Conservation (phyloP, 225 moss, liverwort and hornwort genomes). For the Anthoceros angustus region DNA sequence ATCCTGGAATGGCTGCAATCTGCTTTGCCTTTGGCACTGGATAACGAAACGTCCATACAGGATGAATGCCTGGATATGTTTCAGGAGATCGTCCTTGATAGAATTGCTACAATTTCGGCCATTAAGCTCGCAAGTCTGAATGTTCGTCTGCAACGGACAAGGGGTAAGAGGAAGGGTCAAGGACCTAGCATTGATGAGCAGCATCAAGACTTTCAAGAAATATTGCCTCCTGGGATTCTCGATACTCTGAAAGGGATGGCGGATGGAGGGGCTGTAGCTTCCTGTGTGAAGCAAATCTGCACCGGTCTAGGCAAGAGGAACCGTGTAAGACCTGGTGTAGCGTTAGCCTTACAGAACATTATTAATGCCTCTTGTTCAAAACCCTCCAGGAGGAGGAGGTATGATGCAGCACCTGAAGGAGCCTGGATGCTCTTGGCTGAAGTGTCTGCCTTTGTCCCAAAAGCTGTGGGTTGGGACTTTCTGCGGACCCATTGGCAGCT, state of each 20-base stretch:
- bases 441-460: slow-evolving; percentile 36
- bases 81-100: slow-evolving; percentile 37
- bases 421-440: slow-evolving; percentile 48
- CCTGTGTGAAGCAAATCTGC: slow-evolving; percentile 33
- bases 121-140: slow-evolving; percentile 13
- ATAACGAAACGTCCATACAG: slow-evolving; percentile 38
- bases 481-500: slow-evolving; percentile 34
- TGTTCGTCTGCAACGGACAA: slow-evolving; percentile 1
- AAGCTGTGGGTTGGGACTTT: slow-evolving; percentile 44
- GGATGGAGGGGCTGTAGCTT: slow-evolving; percentile 27
- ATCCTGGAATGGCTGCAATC: slow-evolving; percentile 32
- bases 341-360: slow-evolving; percentile 33
- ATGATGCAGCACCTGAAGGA: slow-evolving; percentile 22
- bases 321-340: slow-evolving; percentile 29
- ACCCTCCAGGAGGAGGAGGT: background rate
- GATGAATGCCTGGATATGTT: slow-evolving; percentile 35
- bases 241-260: slow-evolving; percentile 29
- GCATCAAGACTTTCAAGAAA: slow-evolving; percentile 11
- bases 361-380: slow-evolving; percentile 14
- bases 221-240: slow-evolving; percentile 19
- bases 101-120: slow-evolving; percentile 21
- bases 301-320: slow-evolving; percentile 27
- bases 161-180: background rate
- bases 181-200: background rate
- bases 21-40: slow-evolving; percentile 37